These are phyloP conservation scores for Darksidea phi DNA, from an alignment of 495 filamentous ascomycete species.

Conservation along the genomic window DNA sequence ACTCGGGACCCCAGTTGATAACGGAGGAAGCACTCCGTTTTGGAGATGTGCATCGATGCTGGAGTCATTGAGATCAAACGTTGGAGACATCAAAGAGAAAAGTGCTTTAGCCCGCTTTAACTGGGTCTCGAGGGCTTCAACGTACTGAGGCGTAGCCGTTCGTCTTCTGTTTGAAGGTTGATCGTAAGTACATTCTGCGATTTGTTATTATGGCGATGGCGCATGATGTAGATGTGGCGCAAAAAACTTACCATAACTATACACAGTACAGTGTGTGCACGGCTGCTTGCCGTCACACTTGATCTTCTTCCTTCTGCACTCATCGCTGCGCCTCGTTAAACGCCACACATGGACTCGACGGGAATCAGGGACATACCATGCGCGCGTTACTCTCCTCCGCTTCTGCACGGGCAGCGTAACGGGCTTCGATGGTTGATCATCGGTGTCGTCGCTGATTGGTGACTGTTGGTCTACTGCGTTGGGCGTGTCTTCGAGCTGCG, in stretches of 20 bases:
- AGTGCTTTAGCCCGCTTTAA: constrained; percentile 82
- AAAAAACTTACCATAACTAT: constrained; percentile 81
- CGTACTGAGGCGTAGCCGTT: constrained; percentile 92
- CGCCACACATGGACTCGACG: no score
- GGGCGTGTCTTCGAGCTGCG: constrained; percentile 21
- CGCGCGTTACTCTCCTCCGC: constrained; percentile 80
- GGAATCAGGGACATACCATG: constrained; percentile 45
- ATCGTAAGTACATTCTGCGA: constrained; percentile 91
- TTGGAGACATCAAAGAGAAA: constrained; percentile 74
- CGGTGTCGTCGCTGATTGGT: constrained; percentile 29
- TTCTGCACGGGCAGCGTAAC: constrained; percentile 67
- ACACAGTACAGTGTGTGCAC: constrained; percentile 96
- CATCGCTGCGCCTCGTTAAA: constrained; percentile 57
- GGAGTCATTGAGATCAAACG: constrained; percentile 81
- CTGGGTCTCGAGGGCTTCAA: constrained; percentile 83
- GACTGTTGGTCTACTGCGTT: constrained; percentile 23
- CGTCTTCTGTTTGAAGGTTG: constrained; percentile 94
- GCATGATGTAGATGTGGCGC: background rate
- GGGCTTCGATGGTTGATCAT: constrained; percentile 24
- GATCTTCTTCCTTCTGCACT: constrained; percentile 93
- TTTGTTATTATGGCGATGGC: constrained; percentile 11
- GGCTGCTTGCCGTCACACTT: constrained; percentile 98
- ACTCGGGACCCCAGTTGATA: constrained; percentile 18
- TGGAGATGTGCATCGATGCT: constrained; percentile 66
- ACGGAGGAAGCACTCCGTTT: constrained; percentile 40